phyloP scores from a whole-genome alignment of 2,329 filamentous ascomycete genomes.

The Scleromitrula shiraiana region DNA sequence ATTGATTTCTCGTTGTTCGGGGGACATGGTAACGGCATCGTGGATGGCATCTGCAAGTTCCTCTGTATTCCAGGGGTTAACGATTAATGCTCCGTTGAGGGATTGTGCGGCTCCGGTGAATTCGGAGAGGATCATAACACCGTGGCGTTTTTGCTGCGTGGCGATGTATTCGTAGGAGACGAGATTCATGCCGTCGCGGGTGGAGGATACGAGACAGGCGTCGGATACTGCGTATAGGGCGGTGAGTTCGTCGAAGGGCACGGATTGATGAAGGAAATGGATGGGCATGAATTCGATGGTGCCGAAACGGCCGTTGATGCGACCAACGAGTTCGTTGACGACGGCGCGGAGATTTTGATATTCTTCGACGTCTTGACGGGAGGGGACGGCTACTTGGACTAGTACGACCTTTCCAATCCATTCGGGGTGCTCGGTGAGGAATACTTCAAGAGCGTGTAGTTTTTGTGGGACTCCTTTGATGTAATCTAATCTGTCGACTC shows the following conservation, averaged over 20 bases:
- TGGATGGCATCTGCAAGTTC: conserved; percentile 89
- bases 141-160: conserved; percentile 81
- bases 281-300: conserved; percentile 99
- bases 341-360: conserved; percentile 94
- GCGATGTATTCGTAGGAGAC: conserved; percentile 98
- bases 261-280: conserved; percentile 95
- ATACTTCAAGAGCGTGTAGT: conserved; percentile 90
- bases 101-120: conserved; percentile 95
- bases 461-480: conserved; percentile 99
- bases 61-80: conserved; percentile 98
- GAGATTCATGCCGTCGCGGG: conserved; percentile 97
- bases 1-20: conserved; percentile 78
- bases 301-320: conserved; percentile 95
- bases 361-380: conserved; percentile 91
- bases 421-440: conserved; percentile 92
- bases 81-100: conserved; percentile 84
- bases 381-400: conserved; percentile 92
- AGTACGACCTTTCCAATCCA: conserved; percentile 97
- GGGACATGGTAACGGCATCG: conserved; percentile 92
- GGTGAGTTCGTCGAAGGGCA: conserved; percentile 89
- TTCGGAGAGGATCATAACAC: conserved; percentile 90
- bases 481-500: conserved; percentile 93
- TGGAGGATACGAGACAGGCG: conserved; percentile 86
- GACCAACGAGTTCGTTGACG: conserved; percentile 91
- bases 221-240: conserved; percentile 90